Evolutionary conservation across 306 rosid species (phyloP).

Genomic region (Vigna angularis): DNA sequence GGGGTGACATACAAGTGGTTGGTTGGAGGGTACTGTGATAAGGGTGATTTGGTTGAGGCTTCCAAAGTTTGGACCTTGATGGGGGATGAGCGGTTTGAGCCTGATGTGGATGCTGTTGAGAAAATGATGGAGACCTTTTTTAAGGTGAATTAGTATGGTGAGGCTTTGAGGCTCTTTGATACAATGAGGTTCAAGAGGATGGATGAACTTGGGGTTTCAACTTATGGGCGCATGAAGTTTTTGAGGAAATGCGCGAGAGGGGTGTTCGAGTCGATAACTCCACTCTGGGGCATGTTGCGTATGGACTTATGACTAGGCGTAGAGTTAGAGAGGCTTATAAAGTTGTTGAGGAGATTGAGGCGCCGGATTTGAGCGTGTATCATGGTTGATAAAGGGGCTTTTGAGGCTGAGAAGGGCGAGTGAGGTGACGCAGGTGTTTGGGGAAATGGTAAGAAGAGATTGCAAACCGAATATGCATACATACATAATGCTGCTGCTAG

Average conservation of each 20-base stretch:
- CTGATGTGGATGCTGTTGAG: constrained; percentile 62
- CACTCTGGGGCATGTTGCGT: constrained; percentile 56
- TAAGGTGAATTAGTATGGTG: constrained; percentile 58
- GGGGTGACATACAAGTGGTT: constrained; percentile 60
- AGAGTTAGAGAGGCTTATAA: constrained; percentile 68
- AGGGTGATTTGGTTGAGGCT: constrained; percentile 78
- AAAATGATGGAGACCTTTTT: constrained; percentile 74
- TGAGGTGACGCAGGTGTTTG: constrained; percentile 82
- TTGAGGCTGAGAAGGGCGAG: constrained; percentile 65
- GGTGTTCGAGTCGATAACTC: constrained; percentile 59
- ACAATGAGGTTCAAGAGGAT: constrained; percentile 68
- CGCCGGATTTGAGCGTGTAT: constrained; percentile 56
- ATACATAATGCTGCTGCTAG: constrained; percentile 83
- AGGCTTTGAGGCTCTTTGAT: constrained; percentile 74
- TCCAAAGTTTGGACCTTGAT: constrained; percentile 81
- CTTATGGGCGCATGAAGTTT: constrained; percentile 55
- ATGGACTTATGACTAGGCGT: constrained; percentile 64
- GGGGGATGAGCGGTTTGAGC: constrained; percentile 74
- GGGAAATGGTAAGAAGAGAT: constrained; percentile 73
- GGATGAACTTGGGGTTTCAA: constrained; percentile 62
- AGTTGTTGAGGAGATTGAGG: constrained; percentile 48
- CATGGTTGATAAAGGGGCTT: constrained; percentile 81
- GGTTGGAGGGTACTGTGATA: constrained; percentile 71
- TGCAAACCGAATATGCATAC: constrained; percentile 77
- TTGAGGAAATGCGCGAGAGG: constrained; percentile 77